phyloP scores from a whole-genome alignment of 2,329 filamentous ascomycete species.

The Sclerotiophoma versabilis region DNA sequence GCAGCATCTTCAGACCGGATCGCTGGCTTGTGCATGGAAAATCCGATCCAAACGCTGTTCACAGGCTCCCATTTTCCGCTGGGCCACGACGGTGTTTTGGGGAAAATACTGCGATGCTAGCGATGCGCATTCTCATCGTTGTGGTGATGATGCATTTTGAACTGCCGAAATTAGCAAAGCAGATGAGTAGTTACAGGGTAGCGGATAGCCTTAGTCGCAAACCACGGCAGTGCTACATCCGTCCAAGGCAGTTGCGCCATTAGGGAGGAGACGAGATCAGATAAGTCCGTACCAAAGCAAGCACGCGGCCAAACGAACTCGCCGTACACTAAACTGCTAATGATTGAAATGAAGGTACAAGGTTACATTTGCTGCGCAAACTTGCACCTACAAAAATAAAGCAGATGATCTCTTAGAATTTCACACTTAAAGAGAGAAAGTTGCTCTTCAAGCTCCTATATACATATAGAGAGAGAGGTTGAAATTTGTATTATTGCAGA shows the following conservation, averaged over 20 bases:
- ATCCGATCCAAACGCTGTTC: slow-evolving; percentile 24
- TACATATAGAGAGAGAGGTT: neutral
- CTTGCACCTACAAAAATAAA: no score
- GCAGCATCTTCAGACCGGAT: slow-evolving; percentile 35
- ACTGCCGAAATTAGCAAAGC: slow-evolving; percentile 1
- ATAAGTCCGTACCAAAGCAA: no score
- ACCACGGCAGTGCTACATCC: neutral
- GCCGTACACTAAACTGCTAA: no score
- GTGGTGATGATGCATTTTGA: slow-evolving; percentile 12
- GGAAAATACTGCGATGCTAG: slow-evolving; percentile 14
- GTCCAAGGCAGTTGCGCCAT: no score
- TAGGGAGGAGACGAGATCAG: no score
- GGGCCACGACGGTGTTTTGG: slow-evolving; percentile 18
- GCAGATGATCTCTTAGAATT: no score
- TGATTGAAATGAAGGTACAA: no score
- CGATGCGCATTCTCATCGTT: slow-evolving; percentile 11
- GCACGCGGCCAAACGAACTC: no score
- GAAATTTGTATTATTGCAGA: neutral
- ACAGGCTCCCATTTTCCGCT: slow-evolving; percentile 15
- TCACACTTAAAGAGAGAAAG: no score
- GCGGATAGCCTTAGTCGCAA: slow-evolving; percentile 6
- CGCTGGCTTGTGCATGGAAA: slow-evolving; percentile 43
- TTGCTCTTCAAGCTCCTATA: no score
- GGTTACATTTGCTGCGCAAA: no score
- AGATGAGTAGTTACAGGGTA: slow-evolving; percentile 9